Base-by-base conservation (phyloP, 73 alveolate species). In the Paramecium primaurelia region DNA sequence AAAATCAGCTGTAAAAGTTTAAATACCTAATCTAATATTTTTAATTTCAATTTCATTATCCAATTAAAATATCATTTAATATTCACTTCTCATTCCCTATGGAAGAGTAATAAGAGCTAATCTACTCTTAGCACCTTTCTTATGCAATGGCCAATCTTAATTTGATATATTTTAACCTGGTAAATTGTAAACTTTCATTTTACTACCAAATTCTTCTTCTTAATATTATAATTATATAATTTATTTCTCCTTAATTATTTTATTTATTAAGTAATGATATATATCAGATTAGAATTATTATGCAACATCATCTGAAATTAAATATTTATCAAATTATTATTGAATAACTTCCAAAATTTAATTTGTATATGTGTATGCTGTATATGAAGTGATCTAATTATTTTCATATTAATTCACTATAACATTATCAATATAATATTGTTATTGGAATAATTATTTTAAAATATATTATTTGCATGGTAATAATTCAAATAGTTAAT, bases 71-170 rank as follows among this genome's bases (percentile, higher is more conserved):
- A 80, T n/a, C 58, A 80, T 32, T 20, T 45, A 22, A 26, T 80
- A 80, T 40, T 80, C 91, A 45, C 42, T 26, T 12, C 91, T 44
- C 44, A 42, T 25, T 49, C 44, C 47, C 28, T 59, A 37, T 10
- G 91, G 77, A 2, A 80, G 25, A 3, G 71, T 22, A 3, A 80
- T 40, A 8, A 80, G 38, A 26, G 77, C 75, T 25, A 80, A 80
- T 44, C 91, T 40, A 28, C 91, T 80, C n/a, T 47, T 80, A 0
- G 58, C 91, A 10, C 91, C 91, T 47, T 80, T 80, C 77, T 80
- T 80, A 14, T 40, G 71, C 22, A 49, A 22, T 6, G 91, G 51
- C 91, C 91, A 80, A 80, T 80, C 91, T 16, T n/a, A 32, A 45
- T 45, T 49, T 1, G 91, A n/a, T 4, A 28, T 20, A 45, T 80